Base-by-base conservation (phyloP, 2,329 filamentous ascomycete genomes). In the Fonsecaea erecta region DNA sequence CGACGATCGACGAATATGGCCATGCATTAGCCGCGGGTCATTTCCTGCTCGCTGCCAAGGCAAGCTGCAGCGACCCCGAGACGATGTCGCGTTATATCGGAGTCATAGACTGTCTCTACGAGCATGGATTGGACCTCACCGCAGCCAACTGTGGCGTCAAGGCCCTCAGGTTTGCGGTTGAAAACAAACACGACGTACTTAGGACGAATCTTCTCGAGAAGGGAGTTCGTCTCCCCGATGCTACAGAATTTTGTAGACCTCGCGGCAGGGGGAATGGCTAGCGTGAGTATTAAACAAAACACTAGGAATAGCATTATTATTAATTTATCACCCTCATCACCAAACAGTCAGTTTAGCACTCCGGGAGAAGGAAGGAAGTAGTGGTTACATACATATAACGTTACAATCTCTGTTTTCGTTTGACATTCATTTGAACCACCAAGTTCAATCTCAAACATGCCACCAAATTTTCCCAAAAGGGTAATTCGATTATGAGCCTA, bases 1-100 rank as follows among this genome's bases (percentile, higher is more conserved):
- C 37, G 14, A 55, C 24, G 4, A 34, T 62, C 18, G 35, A 46
- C 11, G 60, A 62, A n/a, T 62, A 62, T 37, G 60, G 60, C 28
- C 60, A 62, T 28, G 24, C 34, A 7, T 24, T 32, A 12, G 30
- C 35, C 3, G 60, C 60, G 2, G 52, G 60, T 30, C 24, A 46
- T n/a, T 26, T 55, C 46, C 52, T 62, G n/a, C 9, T 54, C 24
- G 16, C 43, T 16, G 11, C n/a, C 16, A 40, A n/a, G 35, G 16
- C 16, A 12, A 34, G 52, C 28, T 37, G 21, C 30, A 55, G 28
- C 30, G 43, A 52, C 32, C 24, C 14, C 5, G 43, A 52, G 11
- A 21, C 35, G 7, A 35, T 48, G 11, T 48, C 21, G 43, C 43
- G 18, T 48, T 55, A 26, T 11, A 28, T 62, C 6, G 18, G 35